These are phyloP conservation scores for Dipodascus albidus DNA, from an alignment of 805 yeast species.

Conservation along the genomic window DNA sequence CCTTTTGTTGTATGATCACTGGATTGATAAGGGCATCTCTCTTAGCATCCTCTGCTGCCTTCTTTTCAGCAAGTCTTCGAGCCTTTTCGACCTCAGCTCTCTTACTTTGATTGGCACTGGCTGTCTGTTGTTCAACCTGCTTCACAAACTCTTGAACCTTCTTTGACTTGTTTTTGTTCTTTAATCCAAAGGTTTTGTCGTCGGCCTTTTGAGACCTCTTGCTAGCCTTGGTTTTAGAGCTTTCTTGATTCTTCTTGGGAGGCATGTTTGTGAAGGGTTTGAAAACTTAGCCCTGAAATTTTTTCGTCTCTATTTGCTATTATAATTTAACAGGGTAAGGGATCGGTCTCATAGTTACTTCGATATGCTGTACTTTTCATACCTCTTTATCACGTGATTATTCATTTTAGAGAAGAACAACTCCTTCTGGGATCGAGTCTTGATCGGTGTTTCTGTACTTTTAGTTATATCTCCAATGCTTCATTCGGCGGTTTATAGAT, in stretches of 20 bases:
- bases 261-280: conserved; percentile 8
- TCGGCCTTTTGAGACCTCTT: conserved; percentile 52
- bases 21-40: conserved; percentile 70
- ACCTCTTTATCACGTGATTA: not conserved
- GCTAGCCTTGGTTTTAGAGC: conserved; percentile 41
- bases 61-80: conserved; percentile 64
- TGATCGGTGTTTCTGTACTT: too few species aligned
- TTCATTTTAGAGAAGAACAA: not conserved
- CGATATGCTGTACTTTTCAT: too few species aligned
- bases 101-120: conserved; percentile 41
- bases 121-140: conserved; percentile 57
- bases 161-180: conserved; percentile 87
- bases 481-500: not conserved
- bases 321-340: not conserved
- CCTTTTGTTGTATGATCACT: conserved; percentile 61
- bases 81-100: conserved; percentile 67
- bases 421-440: too few species aligned
- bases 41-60: conserved; percentile 83
- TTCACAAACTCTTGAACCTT: conserved; percentile 68
- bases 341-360: not conserved
- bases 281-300: not conserved
- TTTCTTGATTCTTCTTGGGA: conserved; percentile 46
- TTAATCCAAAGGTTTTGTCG: conserved; percentile 92
- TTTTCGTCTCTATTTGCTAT: too few species aligned
- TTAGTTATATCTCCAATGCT: not conserved